A percentile compares a stretch with the other conserved stretches of the same genome.
phyloP scores from a whole-genome alignment of 176 grass and related monocot genomes.

The Cenchrus americanus region DNA sequence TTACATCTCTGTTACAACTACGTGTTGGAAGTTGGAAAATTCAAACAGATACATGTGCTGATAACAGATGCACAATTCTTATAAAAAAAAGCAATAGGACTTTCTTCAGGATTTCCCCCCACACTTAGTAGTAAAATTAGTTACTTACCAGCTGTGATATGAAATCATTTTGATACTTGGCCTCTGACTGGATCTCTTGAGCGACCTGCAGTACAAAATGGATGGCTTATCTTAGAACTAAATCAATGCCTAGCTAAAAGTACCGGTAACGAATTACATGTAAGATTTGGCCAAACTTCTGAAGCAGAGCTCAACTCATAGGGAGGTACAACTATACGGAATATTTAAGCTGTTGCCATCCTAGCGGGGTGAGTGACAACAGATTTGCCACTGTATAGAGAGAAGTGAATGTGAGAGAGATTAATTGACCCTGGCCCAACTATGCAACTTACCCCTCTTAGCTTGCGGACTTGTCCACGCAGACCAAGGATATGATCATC shows the following conservation, averaged over 20 bases:
- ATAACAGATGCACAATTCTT: neutral
- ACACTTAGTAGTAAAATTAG: neutral
- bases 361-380: too few species aligned
- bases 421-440: too few species aligned
- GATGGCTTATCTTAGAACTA: neutral
- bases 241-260: neutral
- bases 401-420: too few species aligned
- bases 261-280: neutral
- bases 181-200: constrained; percentile 78
- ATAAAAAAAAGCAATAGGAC: neutral
- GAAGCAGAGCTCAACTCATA: neutral
- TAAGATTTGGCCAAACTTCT: neutral
- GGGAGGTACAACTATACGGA: neutral
- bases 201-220: constrained; percentile 65
- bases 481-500: constrained; percentile 72
- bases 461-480: constrained; percentile 51
- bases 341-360: too few species aligned
- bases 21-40: neutral
- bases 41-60: neutral
- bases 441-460: constrained; percentile 66
- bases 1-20: neutral
- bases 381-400: too few species aligned
- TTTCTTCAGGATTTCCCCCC: neutral
- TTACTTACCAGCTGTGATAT: constrained; percentile 74
- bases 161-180: constrained; percentile 84